phyloP scores from a whole-genome alignment of 164 flowering plant species.

The Vitis amurensis region DNA sequence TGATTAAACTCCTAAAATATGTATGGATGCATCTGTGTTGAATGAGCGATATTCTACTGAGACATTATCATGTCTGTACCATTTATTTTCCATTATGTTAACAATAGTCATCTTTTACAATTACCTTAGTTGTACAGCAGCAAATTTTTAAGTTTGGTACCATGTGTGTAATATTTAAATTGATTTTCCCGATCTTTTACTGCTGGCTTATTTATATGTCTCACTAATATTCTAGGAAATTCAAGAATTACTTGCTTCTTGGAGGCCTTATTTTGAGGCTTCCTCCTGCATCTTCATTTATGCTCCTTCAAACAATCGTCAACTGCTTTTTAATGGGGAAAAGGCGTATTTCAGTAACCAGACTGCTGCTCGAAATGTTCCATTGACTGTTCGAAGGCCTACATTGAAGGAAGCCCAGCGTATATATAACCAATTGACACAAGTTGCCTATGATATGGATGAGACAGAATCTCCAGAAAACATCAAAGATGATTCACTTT shows the following conservation, averaged over 20 bases:
- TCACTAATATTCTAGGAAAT: slow-evolving; percentile 48
- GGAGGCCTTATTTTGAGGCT: slow-evolving; percentile 89
- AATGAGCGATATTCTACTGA: too few relatives aligned
- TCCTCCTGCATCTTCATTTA: slow-evolving; percentile 59
- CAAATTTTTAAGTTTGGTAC: neutral
- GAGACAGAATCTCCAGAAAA: slow-evolving; percentile 25
- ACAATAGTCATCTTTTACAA: neutral
- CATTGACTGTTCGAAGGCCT: slow-evolving; percentile 81
- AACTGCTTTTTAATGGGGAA: slow-evolving; percentile 74
- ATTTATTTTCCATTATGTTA: too few relatives aligned
- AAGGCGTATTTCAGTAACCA: slow-evolving; percentile 58
- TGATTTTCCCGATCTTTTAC: neutral
- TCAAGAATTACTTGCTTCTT: slow-evolving; percentile 74
- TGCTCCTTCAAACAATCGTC: slow-evolving; percentile 81
- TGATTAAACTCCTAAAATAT: too few relatives aligned
- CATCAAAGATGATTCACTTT: slow-evolving; percentile 18
- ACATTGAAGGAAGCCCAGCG: slow-evolving; percentile 83
- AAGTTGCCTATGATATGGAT: slow-evolving; percentile 50
- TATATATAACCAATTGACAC: slow-evolving; percentile 57
- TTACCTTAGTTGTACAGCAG: neutral
- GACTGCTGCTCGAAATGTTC: slow-evolving; percentile 48
- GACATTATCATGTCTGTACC: too few relatives aligned
- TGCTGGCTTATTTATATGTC: slow-evolving; percentile 1
- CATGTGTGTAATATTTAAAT: neutral
- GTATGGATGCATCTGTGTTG: too few relatives aligned